phyloP scores from a whole-genome alignment of 495 filamentous ascomycete genomes.

The Penicillium pulvis region DNA sequence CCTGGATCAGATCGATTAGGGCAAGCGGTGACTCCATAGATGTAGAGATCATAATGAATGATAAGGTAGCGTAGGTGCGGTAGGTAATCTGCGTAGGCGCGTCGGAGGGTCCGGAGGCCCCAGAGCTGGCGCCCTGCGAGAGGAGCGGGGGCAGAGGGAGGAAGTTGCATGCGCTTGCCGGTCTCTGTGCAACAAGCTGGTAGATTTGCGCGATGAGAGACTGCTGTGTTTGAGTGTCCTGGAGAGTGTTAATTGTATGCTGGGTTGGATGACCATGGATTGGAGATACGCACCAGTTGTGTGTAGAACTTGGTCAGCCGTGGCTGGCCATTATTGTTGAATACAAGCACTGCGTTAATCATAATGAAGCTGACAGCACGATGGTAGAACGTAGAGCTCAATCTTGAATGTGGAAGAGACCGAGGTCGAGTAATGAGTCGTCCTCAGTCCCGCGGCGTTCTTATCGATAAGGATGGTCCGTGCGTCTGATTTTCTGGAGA shows the following conservation, averaged over 20 bases:
- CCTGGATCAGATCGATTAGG: constrained; percentile 93
- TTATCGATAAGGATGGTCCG: constrained; percentile 24
- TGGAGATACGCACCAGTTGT: constrained; percentile 68
- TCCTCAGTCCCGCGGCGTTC: constrained; percentile 2
- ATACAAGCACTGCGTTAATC: constrained; percentile 99
- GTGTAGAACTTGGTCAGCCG: constrained; percentile 99
- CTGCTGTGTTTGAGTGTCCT: constrained; percentile 96
- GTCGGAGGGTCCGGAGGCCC: constrained; percentile 68
- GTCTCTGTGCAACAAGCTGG: constrained; percentile 88
- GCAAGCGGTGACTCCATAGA: constrained; percentile 95
- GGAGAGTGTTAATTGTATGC: constrained; percentile 10
- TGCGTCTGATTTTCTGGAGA: constrained; percentile 24
- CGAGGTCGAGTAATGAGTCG: constrained; percentile 2
- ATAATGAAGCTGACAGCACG: constrained; percentile 51
- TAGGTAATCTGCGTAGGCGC: constrained; percentile 95
- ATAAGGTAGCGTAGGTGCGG: constrained; percentile 96
- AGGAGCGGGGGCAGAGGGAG: constrained; percentile 77
- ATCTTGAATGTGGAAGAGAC: not conserved
- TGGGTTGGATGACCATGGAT: not conserved
- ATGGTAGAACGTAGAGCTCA: not conserved
- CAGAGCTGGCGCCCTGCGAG: constrained; percentile 61
- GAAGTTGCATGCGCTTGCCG: constrained; percentile 92
- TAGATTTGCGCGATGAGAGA: constrained; percentile 97
- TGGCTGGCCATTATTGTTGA: constrained; percentile 96
- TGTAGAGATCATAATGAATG: constrained; percentile 98